A percentile compares a stretch with the other conserved stretches of the same genome.
These are phyloP conservation scores for Neurospora sp. DNA, from an alignment of 495 filamentous ascomycete genomes.

Conservation along the genomic window DNA sequence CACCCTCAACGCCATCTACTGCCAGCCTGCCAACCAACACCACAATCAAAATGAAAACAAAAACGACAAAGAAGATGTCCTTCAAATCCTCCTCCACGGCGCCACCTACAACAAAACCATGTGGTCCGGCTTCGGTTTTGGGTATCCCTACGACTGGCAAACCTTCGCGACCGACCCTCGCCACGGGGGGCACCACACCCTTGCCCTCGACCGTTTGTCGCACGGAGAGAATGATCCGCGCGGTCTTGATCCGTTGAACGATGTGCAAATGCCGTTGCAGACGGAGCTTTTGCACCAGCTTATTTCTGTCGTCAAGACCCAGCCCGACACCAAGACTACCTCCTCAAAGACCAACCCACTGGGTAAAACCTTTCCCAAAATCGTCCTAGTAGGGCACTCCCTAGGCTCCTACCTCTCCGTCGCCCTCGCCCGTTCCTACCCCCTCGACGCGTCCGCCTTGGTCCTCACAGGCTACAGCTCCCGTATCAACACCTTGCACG, in stretches of 20 bases:
- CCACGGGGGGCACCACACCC: constrained; percentile 9
- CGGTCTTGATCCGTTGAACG: constrained; percentile 2
- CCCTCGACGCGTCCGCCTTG: constrained; percentile 8
- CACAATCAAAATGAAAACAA: not conserved
- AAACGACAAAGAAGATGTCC: not conserved
- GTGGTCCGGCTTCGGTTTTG: constrained; percentile 8
- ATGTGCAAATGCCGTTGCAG: constrained; percentile 5
- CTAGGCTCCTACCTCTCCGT: constrained; percentile 16
- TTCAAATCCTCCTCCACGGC: constrained; percentile 19
- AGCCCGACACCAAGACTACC: constrained; percentile 16
- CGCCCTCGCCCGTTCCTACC: constrained; percentile 9
- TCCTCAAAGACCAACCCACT: constrained; percentile 43
- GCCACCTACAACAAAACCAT: constrained; percentile 13
- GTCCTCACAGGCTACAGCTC: constrained; percentile 12
- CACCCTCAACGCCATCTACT: constrained; percentile 7
- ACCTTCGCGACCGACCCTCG: constrained; percentile 1
- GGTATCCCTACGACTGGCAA: constrained; percentile 10
- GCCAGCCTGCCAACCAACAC: not conserved
- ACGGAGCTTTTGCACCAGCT: constrained; percentile 6
- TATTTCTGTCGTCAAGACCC: not conserved
- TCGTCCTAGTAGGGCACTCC: constrained; percentile 14
- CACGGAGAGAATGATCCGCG: constrained; percentile 9
- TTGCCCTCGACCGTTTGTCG: constrained; percentile 17
- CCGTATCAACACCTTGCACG: not conserved
- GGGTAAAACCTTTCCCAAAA: constrained; percentile 7